Conservation (phyloP, 345 rosid species). For the Populus davidiana region DNA sequence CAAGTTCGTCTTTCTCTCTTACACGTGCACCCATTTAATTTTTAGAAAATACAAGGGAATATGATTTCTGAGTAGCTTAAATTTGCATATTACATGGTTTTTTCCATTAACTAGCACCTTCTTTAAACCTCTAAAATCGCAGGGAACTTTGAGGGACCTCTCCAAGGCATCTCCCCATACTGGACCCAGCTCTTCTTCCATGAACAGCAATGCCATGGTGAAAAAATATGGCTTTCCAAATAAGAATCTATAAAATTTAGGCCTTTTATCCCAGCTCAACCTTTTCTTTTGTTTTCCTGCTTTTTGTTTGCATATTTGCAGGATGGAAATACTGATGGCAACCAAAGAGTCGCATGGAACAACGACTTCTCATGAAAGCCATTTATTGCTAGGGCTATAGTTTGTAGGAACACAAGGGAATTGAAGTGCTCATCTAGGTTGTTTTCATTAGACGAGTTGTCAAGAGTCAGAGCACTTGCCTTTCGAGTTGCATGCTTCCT, state of each 20-base stretch:
- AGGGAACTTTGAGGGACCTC: slow-evolving; percentile 66
- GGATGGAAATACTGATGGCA: slow-evolving; percentile 43
- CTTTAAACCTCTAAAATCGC: slow-evolving; percentile 13
- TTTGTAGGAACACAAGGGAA: neutral
- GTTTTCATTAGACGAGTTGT: neutral
- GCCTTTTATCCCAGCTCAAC: neutral
- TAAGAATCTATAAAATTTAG: neutral
- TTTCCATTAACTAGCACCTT: neutral
- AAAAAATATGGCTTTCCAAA: neutral
- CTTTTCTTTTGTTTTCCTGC: neutral
- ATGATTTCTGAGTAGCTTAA: neutral
- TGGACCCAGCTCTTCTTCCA: slow-evolving; percentile 30
- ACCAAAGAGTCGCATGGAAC: slow-evolving; percentile 28
- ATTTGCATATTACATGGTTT: neutral
- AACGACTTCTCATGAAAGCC: slow-evolving; percentile 30
- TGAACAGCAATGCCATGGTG: slow-evolving; percentile 33
- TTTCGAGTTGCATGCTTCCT: too few relatives aligned
- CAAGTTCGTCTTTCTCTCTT: too few relatives aligned
- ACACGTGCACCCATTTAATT: too few relatives aligned
- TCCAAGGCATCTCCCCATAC: slow-evolving; percentile 49
- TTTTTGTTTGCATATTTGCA: slow-evolving; percentile 19
- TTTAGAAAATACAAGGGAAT: too few relatives aligned
- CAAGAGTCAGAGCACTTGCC: neutral
- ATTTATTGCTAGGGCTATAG: neutral
- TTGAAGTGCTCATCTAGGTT: neutral